Conservation (phyloP, 345 rosid genomes). For the Raphanus sativus region DNA sequence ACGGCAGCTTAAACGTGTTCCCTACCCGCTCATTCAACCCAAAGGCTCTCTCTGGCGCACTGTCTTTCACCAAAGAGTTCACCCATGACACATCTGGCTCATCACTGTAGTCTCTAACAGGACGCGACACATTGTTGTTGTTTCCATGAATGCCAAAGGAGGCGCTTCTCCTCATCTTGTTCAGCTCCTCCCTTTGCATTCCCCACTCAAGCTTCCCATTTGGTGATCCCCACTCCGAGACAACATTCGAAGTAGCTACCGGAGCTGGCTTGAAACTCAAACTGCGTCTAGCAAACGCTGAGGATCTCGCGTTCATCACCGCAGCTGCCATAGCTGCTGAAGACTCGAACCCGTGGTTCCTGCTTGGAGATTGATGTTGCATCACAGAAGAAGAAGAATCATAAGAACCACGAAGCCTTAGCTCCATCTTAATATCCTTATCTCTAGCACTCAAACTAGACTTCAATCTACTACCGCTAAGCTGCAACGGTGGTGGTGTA, state of each 20-base stretch:
- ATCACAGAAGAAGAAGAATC: slow-evolving; percentile 28
- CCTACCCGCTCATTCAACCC: slow-evolving; percentile 40
- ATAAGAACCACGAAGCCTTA: slow-evolving; percentile 46
- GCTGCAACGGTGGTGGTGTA: slow-evolving; percentile 78
- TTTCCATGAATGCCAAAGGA: slow-evolving; percentile 71
- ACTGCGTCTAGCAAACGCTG: slow-evolving; percentile 84
- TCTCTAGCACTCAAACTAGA: slow-evolving; percentile 76
- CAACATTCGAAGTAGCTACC: slow-evolving; percentile 53
- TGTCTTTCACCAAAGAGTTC: slow-evolving; percentile 77
- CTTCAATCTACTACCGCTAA: slow-evolving; percentile 80
- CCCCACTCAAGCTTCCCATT: slow-evolving; percentile 91
- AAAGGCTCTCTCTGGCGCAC: slow-evolving; percentile 40
- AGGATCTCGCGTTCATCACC: slow-evolving; percentile 87
- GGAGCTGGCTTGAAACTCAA: slow-evolving; percentile 68
- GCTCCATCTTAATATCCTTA: slow-evolving; percentile 68
- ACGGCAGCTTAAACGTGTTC: slow-evolving; percentile 48
- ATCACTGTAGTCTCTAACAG: slow-evolving; percentile 35
- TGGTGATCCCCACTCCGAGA: slow-evolving; percentile 77
- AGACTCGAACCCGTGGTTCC: slow-evolving; percentile 69
- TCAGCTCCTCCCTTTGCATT: slow-evolving; percentile 78
- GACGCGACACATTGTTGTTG: slow-evolving; percentile 13
- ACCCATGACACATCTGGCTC: slow-evolving; percentile 99
- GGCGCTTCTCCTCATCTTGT: slow-evolving; percentile 76
- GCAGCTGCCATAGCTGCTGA: slow-evolving; percentile 90
- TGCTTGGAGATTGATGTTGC: slow-evolving; percentile 49